phyloP scores from a whole-genome alignment of 495 filamentous ascomycete species.

The Xylaria sp. region DNA sequence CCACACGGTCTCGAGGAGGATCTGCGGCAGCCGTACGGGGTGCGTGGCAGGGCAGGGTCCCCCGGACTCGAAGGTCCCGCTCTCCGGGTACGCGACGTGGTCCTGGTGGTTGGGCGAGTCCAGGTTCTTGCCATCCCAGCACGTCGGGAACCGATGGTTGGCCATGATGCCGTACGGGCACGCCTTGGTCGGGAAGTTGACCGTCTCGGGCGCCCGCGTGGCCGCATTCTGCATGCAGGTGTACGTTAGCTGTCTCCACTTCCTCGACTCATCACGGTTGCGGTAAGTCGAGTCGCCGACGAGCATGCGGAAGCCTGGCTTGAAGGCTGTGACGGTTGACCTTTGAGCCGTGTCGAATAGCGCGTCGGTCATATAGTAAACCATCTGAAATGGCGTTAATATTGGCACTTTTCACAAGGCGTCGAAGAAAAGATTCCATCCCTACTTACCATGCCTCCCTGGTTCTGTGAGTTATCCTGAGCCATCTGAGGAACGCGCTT shows the following conservation, averaged over 20 bases:
- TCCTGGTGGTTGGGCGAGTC: constrained; percentile 48
- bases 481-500: constrained; percentile 51
- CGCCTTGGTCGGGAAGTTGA: constrained; percentile 41
- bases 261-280: constrained; percentile 43
- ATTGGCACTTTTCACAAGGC: not conserved
- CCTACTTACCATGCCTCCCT: constrained; percentile 45
- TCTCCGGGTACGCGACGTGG: constrained; percentile 51
- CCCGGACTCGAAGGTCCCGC: constrained; percentile 45
- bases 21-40: constrained; percentile 43
- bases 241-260: constrained; percentile 50
- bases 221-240: constrained; percentile 44
- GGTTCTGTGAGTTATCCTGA: constrained; percentile 50
- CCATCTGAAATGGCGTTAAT: constrained; percentile 36
- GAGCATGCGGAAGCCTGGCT: constrained; percentile 55
- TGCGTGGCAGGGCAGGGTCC: constrained; percentile 45
- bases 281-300: constrained; percentile 44
- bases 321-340: constrained; percentile 55
- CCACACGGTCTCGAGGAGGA: constrained; percentile 48
- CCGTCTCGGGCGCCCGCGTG: constrained; percentile 45
- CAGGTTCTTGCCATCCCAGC: constrained; percentile 46
- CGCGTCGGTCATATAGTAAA: constrained; percentile 60
- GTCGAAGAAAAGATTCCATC: not conserved
- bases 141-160: constrained; percentile 43
- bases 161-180: constrained; percentile 51
- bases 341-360: constrained; percentile 54